Evolutionary conservation across 495 filamentous ascomycete species (phyloP), one percentile per base, ranked within the genome.

Genomic region (Jackrogersella minutella): DNA sequence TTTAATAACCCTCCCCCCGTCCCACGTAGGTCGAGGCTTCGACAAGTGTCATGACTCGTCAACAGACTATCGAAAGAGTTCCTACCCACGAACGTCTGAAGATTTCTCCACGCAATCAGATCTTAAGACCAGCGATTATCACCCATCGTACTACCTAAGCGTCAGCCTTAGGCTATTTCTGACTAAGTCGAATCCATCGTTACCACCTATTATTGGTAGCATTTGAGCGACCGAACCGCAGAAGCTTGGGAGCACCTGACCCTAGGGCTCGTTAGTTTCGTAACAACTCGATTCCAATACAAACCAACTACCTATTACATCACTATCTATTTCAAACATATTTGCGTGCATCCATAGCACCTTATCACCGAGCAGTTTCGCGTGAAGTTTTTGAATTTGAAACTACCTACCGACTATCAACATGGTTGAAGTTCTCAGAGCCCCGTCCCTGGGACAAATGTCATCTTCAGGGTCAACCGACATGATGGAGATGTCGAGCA

Each of bases 401-500:
- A 51, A 59, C 21, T 22, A 49, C 51, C 33, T 22, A 50, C 22
- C 26, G 3, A 30, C 26, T 3, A 30, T 39, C 61, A 69, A 40
- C 43, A 69, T 69, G 66, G 66, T 69, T 53, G 66, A 64, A 34
- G 37, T 69, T 33, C 62, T 69, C 34, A 41, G 66, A n/a, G 55
- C 36, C 24, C 56, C 66, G 22, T 64, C 66, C 11, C 26, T 69
- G 43, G 66, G 66, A 36, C 65, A 68, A 31, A 10, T 39, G 24
- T 21, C 56, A 37, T 63, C 65, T 17, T 24, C 59, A 28, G 49
- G 65, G 16, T 61, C 66, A 33, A 16, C 66, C 14, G 66, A 64
- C 24, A 62, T 69, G 66, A 69, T 69, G 66, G 66, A 69, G n/a
- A 56, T 64, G 46, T 60, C 66, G 43, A 64, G 43, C 51, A 59